phyloP scores from a whole-genome alignment of 805 yeast genomes.

The Yamadazyma sp. region DNA sequence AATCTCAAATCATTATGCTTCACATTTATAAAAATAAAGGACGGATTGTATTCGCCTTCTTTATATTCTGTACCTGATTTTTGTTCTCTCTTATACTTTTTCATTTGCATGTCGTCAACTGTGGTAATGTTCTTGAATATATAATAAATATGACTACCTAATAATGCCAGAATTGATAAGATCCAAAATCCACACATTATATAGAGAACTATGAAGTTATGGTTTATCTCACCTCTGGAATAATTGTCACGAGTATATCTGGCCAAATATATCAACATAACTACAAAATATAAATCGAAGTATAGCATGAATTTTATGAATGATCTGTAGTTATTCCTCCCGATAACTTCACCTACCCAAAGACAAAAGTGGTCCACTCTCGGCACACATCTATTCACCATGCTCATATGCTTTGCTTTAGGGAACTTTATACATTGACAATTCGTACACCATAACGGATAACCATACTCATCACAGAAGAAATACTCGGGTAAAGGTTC shows the following conservation, averaged over 20 bases:
- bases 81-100: conserved; percentile 25
- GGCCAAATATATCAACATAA: conserved; percentile 21
- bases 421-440: conserved; percentile 66
- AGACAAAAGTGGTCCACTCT: conserved; percentile 82
- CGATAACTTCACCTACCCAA: conserved; percentile 74
- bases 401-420: conserved; percentile 68
- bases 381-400: conserved; percentile 56
- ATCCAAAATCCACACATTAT: conserved; percentile 45
- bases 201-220: conserved; percentile 49
- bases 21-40: conserved; percentile 9
- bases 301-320: conserved; percentile 53
- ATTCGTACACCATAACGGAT: conserved; percentile 69
- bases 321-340: conserved; percentile 57
- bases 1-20: conserved; percentile 20
- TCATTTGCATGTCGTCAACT: conserved; percentile 51
- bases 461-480: conserved; percentile 68
- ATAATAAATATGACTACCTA: conserved; percentile 42
- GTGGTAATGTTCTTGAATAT: conserved; percentile 52
- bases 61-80: conserved; percentile 11
- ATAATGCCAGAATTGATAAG: conserved; percentile 42
- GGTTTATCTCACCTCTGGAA: conserved; percentile 27
- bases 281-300: conserved; percentile 33
- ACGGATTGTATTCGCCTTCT: conserved; percentile 1
- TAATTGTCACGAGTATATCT: conserved; percentile 17
- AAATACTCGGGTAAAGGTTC: conserved; percentile 56